phyloP scores from a whole-genome alignment of 1,139 yeast genomes.

The Blastobotrys capitulatus region DNA sequence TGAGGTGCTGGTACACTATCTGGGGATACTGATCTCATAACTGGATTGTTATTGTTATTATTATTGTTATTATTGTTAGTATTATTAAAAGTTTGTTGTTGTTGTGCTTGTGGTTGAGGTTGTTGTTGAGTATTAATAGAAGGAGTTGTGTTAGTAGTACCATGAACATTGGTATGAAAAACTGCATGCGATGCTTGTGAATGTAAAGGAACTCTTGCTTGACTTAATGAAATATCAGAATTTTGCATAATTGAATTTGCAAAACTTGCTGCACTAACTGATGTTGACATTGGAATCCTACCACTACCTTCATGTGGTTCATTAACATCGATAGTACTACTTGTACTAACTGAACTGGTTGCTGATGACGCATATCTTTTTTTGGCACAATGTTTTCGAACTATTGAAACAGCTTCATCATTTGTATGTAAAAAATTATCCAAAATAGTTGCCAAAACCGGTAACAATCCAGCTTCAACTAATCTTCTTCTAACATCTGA shows the following conservation, averaged over 20 bases:
- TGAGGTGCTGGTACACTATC: background rate
- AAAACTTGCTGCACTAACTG: conserved; percentile 8
- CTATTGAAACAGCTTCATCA: background rate
- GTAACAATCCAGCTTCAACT: conserved; percentile 86
- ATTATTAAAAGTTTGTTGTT: background rate
- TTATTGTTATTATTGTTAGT: background rate
- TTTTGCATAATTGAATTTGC: conserved; percentile 8
- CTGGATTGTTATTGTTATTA: background rate
- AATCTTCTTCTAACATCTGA: conserved; percentile 79
- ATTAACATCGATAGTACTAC: background rate
- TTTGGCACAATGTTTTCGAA: conserved; percentile 5
- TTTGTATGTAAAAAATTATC: conserved; percentile 58
- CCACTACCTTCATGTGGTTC: background rate
- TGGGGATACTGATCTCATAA: conserved; percentile 7
- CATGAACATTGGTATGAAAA: conserved; percentile 11
- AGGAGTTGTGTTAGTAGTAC: background rate
- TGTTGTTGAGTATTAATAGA: background rate
- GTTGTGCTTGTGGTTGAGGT: background rate
- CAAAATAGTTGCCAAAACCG: conserved; percentile 83
- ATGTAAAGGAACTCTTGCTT: conserved; percentile 5
- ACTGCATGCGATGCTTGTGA: conserved; percentile 10
- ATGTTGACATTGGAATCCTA: conserved; percentile 8
- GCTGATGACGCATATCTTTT: background rate
- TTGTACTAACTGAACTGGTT: background rate
- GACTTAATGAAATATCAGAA: conserved; percentile 5